Evolutionary conservation across 805 yeast species (phyloP).

Genomic region (Zygosaccharomyces bailii): DNA sequence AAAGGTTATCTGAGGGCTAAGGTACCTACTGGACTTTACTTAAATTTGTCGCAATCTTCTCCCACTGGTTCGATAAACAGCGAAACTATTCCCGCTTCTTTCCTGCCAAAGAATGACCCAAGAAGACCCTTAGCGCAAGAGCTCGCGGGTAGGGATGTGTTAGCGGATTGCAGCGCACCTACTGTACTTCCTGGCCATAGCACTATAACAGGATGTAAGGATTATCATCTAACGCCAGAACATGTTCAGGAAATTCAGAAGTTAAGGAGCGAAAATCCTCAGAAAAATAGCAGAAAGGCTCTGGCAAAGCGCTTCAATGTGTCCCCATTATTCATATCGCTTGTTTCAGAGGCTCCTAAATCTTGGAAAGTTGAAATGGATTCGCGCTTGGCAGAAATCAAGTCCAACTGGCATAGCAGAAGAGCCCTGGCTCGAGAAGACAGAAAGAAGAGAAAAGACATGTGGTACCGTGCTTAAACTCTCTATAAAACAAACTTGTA

Average conservation of each 20-base stretch:
- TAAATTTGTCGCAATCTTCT: constrained; percentile 63
- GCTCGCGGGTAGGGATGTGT: constrained; percentile 26
- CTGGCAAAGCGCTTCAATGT: constrained; percentile 60
- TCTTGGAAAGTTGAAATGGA: constrained; percentile 46
- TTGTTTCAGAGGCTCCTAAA: constrained; percentile 46
- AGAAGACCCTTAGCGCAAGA: constrained; percentile 42
- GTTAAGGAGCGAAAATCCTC: constrained; percentile 57
- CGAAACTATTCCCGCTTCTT: constrained; percentile 60
- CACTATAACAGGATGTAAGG: constrained; percentile 34
- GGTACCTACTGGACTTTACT: constrained; percentile 57
- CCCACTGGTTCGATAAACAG: constrained; percentile 46
- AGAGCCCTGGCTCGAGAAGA: constrained; percentile 52
- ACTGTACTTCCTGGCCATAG: constrained; percentile 33
- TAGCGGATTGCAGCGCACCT: constrained; percentile 42
- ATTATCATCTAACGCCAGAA: constrained; percentile 54
- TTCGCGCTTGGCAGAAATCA: constrained; percentile 43
- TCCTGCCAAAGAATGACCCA: constrained; percentile 60
- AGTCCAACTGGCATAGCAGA: constrained; percentile 47
- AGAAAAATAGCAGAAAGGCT: constrained; percentile 56
- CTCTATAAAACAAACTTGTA: constrained; percentile 19
- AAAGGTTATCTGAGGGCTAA: constrained; percentile 41
- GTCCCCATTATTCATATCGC: constrained; percentile 49
- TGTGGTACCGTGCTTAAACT: constrained; percentile 55
- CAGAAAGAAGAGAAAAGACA: constrained; percentile 52
- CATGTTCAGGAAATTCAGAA: constrained; percentile 55